Evolutionary conservation across 495 filamentous ascomycete genomes (phyloP), one percentile per base, ranked within the genome.

Genomic region (Penicillium alfredii): DNA sequence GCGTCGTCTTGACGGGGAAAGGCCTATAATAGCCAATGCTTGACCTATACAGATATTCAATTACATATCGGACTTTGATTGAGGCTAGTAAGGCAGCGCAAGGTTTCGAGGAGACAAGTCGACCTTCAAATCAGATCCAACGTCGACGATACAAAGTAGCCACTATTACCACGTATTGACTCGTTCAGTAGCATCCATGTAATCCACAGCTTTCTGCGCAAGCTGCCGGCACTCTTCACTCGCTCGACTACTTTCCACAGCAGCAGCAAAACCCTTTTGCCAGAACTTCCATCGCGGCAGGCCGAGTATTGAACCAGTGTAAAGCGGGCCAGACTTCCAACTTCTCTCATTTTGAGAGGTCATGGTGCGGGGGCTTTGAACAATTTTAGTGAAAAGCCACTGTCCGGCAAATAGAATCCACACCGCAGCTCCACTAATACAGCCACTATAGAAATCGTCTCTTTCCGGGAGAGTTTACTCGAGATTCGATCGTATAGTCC

Each of bases 331-430:
- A 18, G 6, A 15, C 5, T 4, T 22, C 27, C 30, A 41, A 8
- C 3, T 6, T 14, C 1, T 21, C 10, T 26, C 18, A 24, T n/a
- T 5, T 26, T 11, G 7, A 5, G 19, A 5, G 14, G 4, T 12
- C 21, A 18, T 4, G 13, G 26, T 18, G 16, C 30, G 8, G 11
- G 38, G 38, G 25, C n/a, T 8, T 21, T 38, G 30, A 16, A 42
- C 31, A 12, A 29, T 37, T 18, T 42, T 21, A 11, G 16, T 28
- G 10, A 19, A 42, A 3, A 42, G 24, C 30, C 19, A 34, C 31
- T 42, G 38, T 9, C 38, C 38, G 4, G 38, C 30, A 29, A 12
- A 28, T 16, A 42, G 16, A 17, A 42, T 35, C 38, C 38, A 42
- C 30, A 42, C 33, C 6, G 38, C 31, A 3, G 38, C 38, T 1